Conservation (phyloP, 169 alveolate genomes). For the Babesia sp. region DNA sequence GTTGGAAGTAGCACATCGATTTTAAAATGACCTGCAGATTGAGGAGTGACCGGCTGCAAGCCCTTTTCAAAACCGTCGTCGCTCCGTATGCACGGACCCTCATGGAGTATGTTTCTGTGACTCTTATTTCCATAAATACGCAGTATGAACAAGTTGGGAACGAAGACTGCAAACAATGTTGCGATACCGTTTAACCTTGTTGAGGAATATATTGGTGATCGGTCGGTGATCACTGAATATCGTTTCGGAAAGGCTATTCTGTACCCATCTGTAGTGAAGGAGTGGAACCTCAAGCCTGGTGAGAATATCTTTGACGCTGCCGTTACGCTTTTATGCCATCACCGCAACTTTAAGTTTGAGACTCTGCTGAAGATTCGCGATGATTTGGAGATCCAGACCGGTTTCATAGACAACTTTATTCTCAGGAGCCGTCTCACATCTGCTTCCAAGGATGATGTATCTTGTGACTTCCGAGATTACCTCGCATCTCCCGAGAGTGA, state of each 20-base stretch:
- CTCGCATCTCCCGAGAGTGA: constrained; percentile 4
- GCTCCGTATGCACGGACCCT: constrained; percentile 29
- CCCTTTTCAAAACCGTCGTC: constrained; percentile 22
- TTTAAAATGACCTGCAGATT: neutral
- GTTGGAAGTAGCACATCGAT: neutral
- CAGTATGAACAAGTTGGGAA: constrained; percentile 46
- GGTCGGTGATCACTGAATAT: constrained; percentile 53
- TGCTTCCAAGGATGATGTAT: constrained; percentile 3
- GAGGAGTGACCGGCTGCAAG: constrained; percentile 3
- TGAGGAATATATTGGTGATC: constrained; percentile 47
- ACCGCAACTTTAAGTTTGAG: constrained; percentile 9
- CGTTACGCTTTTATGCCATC: constrained; percentile 42
- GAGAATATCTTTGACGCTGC: constrained; percentile 49
- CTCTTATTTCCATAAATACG: neutral
- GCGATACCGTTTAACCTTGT: constrained; percentile 55
- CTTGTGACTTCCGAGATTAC: constrained; percentile 19
- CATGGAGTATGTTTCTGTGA: constrained; percentile 11
- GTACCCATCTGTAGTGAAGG: constrained; percentile 40
- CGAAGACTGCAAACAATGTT: constrained; percentile 12
- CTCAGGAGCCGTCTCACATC: constrained; percentile 37
- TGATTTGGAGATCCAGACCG: constrained; percentile 1
- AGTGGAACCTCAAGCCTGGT: constrained; percentile 42
- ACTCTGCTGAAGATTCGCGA: constrained; percentile 22
- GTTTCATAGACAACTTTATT: constrained; percentile 24
- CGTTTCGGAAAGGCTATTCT: constrained; percentile 28